phyloP scores from a whole-genome alignment of 1,284 basidiomycete genomes.

The Ceratobasidium sp. region DNA sequence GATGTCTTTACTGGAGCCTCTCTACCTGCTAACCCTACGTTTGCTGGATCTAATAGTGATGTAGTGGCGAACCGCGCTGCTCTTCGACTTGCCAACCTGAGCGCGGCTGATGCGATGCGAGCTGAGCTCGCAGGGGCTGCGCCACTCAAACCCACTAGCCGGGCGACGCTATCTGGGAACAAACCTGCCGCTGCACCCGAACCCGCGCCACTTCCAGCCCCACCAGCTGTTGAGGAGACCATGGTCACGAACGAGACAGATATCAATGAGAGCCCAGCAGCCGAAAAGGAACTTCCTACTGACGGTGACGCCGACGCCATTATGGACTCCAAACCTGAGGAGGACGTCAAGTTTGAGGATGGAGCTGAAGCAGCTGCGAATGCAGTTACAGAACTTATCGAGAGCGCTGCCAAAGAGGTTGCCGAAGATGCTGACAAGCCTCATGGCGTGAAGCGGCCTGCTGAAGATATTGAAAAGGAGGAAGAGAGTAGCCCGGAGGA shows the following conservation, averaged over 20 bases:
- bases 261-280: slow-evolving; percentile 31
- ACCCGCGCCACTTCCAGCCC: background rate
- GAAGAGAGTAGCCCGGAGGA: slow-evolving; percentile 54
- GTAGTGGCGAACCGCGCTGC: slow-evolving; percentile 88
- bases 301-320: background rate
- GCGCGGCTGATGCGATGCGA: slow-evolving; percentile 92
- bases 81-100: slow-evolving; percentile 95
- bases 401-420: slow-evolving; percentile 50
- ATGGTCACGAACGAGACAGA: slow-evolving; percentile 8
- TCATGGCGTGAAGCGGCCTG: slow-evolving; percentile 77
- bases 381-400: slow-evolving; percentile 59
- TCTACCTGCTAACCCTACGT: slow-evolving; percentile 54
- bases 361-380: slow-evolving; percentile 49
- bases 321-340: background rate
- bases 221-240: background rate
- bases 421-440: slow-evolving; percentile 48
- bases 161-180: slow-evolving; percentile 26
- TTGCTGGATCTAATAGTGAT: slow-evolving; percentile 85
- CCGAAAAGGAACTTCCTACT: slow-evolving; percentile 32
- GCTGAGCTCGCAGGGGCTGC: slow-evolving; percentile 84
- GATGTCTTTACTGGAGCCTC: slow-evolving; percentile 67
- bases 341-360: slow-evolving; percentile 9
- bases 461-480: slow-evolving; percentile 65
- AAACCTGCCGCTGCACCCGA: background rate
- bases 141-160: slow-evolving; percentile 57